Conservation (phyloP, 2,329 filamentous ascomycete species). For the Coniochaeta pulveracea region DNA sequence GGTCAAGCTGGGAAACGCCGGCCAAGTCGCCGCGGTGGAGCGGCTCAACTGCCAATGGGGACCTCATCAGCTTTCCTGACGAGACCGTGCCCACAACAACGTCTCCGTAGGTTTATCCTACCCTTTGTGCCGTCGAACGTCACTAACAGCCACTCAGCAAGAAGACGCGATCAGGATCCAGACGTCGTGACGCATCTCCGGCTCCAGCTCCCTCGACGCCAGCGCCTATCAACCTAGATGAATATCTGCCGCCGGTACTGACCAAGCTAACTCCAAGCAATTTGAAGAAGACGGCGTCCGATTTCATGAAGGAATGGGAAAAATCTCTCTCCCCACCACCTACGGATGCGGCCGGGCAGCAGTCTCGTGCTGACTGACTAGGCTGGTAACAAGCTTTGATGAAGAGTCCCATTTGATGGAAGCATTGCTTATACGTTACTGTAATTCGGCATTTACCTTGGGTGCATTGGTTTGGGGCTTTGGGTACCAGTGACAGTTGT, state of each 20-base stretch:
- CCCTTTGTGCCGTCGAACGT: constrained; percentile 7
- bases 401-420: too few relatives aligned
- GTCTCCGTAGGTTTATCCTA: constrained; percentile 9
- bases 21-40: constrained; percentile 51
- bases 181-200: constrained; percentile 7
- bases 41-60: constrained; percentile 43
- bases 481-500: too few relatives aligned
- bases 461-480: too few relatives aligned
- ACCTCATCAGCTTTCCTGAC: constrained; percentile 35
- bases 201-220: constrained; percentile 16
- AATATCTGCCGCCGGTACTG: constrained; percentile 58
- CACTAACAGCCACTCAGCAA: constrained; percentile 16
- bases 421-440: too few relatives aligned
- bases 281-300: constrained; percentile 71
- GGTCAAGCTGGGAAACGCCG: constrained; percentile 53
- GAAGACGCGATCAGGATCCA: constrained; percentile 17
- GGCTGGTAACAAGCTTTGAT: too few relatives aligned
- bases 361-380: too few relatives aligned
- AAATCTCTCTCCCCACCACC: constrained; percentile 52
- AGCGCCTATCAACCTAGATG: constrained; percentile 32
- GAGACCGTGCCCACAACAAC: constrained; percentile 27
- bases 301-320: constrained; percentile 87
- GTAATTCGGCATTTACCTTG: too few relatives aligned
- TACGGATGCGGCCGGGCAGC: constrained; percentile 3
- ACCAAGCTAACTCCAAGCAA: constrained; percentile 64